Conservation (phyloP, 179 eudicot genomes). For the Vitellaria paradoxa region DNA sequence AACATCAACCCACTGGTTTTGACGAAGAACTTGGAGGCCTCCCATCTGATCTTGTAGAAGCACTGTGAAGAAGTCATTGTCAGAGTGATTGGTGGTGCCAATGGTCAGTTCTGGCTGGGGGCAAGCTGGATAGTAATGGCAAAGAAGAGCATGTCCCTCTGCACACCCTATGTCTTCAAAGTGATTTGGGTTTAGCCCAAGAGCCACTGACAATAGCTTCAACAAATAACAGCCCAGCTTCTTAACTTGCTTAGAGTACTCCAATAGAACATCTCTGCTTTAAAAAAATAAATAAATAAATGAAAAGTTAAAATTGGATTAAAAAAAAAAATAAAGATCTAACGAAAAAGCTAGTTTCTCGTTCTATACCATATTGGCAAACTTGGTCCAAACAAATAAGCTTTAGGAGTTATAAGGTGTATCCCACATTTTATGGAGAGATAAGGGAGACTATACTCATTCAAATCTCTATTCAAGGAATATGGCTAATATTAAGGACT, state of each 20-base stretch:
- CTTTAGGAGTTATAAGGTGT: too few species aligned
- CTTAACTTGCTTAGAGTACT: constrained; percentile 25
- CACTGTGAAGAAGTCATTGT: constrained; percentile 43
- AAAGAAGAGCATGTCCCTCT: constrained; percentile 13
- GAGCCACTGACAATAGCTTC: constrained; percentile 28
- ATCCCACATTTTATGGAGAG: too few species aligned
- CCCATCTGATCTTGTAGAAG: constrained; percentile 49
- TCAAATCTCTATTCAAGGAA: too few species aligned
- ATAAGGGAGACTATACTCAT: too few species aligned
- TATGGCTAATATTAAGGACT: too few species aligned
- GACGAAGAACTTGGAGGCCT: constrained; percentile 49
- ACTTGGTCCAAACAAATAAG: too few species aligned
- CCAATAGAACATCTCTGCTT: constrained; percentile 21
- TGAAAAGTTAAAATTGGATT: too few species aligned
- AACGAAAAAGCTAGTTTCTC: too few species aligned
- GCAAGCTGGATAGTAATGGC: constrained; percentile 47
- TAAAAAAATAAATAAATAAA: too few species aligned
- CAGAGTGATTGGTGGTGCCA: constrained; percentile 39
- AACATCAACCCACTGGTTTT: constrained; percentile 50
- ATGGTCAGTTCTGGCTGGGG: constrained; percentile 59
- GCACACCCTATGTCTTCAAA: constrained; percentile 27
- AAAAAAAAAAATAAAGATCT: too few species aligned
- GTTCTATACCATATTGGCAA: too few species aligned
- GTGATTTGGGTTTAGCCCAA: constrained; percentile 23
- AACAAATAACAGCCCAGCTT: constrained; percentile 16